Percentiles rank a stretch among this genome's conserved stretches.
These are phyloP conservation scores for Pseudocercospora fuligena DNA, from an alignment of 2,329 filamentous ascomycete genomes.

Conservation along the genomic window DNA sequence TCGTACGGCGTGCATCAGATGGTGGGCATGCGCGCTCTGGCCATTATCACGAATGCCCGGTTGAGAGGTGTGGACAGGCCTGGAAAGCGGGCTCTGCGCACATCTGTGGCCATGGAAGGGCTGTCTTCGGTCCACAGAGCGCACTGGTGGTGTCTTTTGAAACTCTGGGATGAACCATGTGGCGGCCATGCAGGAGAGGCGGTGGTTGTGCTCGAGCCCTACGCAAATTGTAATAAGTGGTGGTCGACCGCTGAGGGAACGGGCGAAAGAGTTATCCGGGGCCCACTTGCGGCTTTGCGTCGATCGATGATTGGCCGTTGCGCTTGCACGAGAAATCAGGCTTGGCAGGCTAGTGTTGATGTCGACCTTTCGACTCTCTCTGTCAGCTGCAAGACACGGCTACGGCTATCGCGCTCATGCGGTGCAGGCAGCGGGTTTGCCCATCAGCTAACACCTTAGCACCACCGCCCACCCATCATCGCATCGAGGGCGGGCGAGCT, in stretches of 20 bases:
- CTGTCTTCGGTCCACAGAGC: neutral
- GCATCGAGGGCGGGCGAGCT: neutral
- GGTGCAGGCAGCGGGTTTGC: neutral
- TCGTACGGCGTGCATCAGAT: constrained; percentile 6
- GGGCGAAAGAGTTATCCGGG: neutral
- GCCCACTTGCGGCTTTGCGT: constrained; percentile 2
- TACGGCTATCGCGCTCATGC: neutral
- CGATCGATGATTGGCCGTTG: constrained; percentile 5
- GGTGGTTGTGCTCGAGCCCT: constrained; percentile 3
- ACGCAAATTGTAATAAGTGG: neutral
- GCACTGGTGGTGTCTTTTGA: neutral
- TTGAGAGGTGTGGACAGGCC: neutral
- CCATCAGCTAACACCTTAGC: neutral
- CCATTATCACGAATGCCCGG: neutral
- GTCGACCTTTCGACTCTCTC: constrained; percentile 3
- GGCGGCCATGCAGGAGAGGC: constrained; percentile 9
- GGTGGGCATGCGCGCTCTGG: neutral
- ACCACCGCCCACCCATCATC: neutral
- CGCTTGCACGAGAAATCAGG: neutral
- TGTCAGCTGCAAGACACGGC: constrained; percentile 4
- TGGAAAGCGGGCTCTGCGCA: neutral
- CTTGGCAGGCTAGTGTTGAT: constrained; percentile 4
- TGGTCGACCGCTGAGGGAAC: neutral
- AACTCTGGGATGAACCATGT: neutral
- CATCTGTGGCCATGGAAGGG: neutral